Evolutionary conservation across 2,329 filamentous ascomycete species (phyloP), one percentile per base, ranked within the genome.

Genomic region (Epichloe brachyelytri): DNA sequence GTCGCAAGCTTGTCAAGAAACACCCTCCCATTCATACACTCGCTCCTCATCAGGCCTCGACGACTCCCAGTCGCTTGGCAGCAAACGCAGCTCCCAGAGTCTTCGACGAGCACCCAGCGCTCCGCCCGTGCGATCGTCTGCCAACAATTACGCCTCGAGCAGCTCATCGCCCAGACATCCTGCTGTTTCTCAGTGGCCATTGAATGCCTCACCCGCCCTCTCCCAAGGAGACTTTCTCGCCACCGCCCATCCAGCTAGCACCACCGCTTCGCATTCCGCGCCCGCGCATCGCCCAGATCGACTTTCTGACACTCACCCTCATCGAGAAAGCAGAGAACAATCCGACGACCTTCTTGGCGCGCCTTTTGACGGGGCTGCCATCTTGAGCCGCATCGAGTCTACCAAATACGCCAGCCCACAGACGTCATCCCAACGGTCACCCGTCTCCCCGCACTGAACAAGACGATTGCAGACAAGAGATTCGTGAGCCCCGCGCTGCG

Each of bases 1-100:
- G 80, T 68, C 78, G 79, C 68, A 74, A 70, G 64, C 76, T 84
- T 57, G 77, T 77, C 63, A 83, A 84, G 71, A 80, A 79, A 65
- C 77, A 77, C 52, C 77, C 47, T 68, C 70, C 5, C 50, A 54
- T 41, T 43, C 50, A 56, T 71, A 76, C 62, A 70, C 63, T 51
- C 67, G 69, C 57, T 70, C 73, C 56, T 74, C 68, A 47, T 71
- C 71, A 62, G 71, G 69, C 63, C 67, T 75, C 69, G 75, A 79
- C 70, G 77, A 80, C 70, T 69, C 73, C 66, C 71, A 71, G 60
- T 80, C 76, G 58, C 68, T 82, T 59, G 72, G 74, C 66, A 81
- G 76, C 71, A 76, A 80, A 72, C 74, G 75, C 67, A 83, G 79
- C 75, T 80, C 79, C 58, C 74, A 76, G 61, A 82, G 77, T 65